phyloP scores from a whole-genome alignment of 805 yeast genomes.

The Myxozyma neotropica region DNA sequence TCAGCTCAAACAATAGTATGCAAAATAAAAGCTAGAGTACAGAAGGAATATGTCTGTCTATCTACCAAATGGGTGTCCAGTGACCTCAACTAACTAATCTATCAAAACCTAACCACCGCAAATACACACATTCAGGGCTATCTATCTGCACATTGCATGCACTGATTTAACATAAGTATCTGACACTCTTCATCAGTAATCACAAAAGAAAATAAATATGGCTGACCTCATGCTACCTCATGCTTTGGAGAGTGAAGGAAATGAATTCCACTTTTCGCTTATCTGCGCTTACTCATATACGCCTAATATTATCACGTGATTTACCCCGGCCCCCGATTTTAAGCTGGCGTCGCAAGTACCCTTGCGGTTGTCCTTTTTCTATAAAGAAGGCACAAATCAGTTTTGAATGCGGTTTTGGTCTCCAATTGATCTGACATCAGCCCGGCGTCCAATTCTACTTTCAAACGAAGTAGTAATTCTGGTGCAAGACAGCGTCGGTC shows the following conservation, averaged over 20 bases:
- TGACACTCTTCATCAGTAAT: not conserved
- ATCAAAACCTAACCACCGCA: not conserved
- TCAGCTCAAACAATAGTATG: too few species aligned
- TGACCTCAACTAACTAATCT: not conserved
- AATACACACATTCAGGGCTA: not conserved
- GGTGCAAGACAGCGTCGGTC: constrained; percentile 62
- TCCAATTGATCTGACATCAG: constrained; percentile 40
- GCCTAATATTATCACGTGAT: too few species aligned
- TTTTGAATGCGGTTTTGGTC: constrained; percentile 37
- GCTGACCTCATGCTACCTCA: not conserved
- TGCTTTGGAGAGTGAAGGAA: too few species aligned
- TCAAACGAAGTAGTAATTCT: constrained; percentile 54
- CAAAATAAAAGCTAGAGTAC: too few species aligned
- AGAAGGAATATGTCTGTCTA: too few species aligned
- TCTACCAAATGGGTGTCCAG: too few species aligned
- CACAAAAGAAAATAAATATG: not conserved
- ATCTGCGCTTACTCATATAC: too few species aligned
- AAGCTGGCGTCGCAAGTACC: too few species aligned
- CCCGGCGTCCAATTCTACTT: constrained; percentile 41
- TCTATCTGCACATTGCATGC: not conserved
- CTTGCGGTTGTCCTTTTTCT: too few species aligned
- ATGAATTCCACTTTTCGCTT: too few species aligned
- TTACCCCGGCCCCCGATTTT: too few species aligned
- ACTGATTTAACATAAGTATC: not conserved
- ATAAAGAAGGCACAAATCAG: too few species aligned